phyloP scores from a whole-genome alignment of 2,329 filamentous ascomycete species.

The Diaporthe eres region DNA sequence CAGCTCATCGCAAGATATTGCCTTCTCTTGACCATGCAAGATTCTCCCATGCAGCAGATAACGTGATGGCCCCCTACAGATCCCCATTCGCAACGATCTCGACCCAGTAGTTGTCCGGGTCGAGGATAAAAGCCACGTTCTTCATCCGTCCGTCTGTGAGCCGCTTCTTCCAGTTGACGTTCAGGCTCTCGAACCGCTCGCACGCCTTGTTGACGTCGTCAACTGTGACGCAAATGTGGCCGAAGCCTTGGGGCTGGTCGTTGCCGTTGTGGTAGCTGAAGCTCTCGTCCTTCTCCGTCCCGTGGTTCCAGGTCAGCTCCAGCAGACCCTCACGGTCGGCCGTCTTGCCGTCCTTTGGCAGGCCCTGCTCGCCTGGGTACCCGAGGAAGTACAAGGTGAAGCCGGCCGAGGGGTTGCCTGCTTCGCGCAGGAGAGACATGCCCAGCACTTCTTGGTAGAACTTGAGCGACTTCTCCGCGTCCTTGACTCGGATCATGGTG shows the following conservation, averaged over 20 bases:
- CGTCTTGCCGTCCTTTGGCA: constrained; percentile 67
- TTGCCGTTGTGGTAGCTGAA: constrained; percentile 97
- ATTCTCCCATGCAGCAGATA: not conserved
- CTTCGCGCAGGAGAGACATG: constrained; percentile 84
- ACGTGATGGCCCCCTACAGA: constrained; percentile 50
- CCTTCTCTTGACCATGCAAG: not conserved
- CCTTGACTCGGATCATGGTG: constrained; percentile 96
- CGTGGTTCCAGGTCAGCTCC: constrained; percentile 89
- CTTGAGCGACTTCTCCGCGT: constrained; percentile 78
- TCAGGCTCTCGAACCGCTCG: constrained; percentile 83
- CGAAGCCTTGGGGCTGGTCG: constrained; percentile 90
- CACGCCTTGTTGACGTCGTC: constrained; percentile 93
- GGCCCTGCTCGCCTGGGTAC: constrained; percentile 74
- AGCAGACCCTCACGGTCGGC: constrained; percentile 85
- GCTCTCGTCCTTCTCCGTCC: constrained; percentile 85
- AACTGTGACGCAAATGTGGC: constrained; percentile 90
- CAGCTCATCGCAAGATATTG: not conserved
- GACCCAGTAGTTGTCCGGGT: constrained; percentile 90
- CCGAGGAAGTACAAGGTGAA: constrained; percentile 97
- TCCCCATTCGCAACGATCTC: constrained; percentile 85
- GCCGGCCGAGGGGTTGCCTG: constrained; percentile 76
- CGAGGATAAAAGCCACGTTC: constrained; percentile 91
- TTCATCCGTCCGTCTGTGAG: constrained; percentile 94
- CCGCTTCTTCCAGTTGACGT: constrained; percentile 94
- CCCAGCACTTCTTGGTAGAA: constrained; percentile 91